A percentile compares a stretch with the other conserved stretches of the same genome.
These are phyloP conservation scores for Coffea eugenioides DNA, from an alignment of 257 asterid genomes.

Conservation along the genomic window DNA sequence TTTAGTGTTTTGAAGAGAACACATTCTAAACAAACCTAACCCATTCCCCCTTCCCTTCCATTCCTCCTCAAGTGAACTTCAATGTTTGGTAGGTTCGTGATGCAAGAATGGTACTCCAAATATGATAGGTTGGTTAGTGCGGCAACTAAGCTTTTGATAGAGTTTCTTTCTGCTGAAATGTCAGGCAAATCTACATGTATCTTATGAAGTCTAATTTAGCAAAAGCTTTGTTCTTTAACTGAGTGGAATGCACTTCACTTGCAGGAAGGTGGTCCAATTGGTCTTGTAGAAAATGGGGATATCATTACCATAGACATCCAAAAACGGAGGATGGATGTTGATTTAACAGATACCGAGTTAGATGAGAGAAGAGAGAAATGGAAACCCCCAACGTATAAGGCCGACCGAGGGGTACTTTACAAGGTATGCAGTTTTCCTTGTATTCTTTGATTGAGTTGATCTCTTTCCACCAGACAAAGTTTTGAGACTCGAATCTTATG, in stretches of 20 bases:
- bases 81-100: neutral
- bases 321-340: slow-evolving; percentile 68
- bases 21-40: neutral
- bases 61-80: neutral
- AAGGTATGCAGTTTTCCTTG: slow-evolving; percentile 45
- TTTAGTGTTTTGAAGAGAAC: neutral
- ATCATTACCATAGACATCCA: slow-evolving; percentile 64
- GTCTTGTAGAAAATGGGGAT: slow-evolving; percentile 77
- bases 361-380: slow-evolving; percentile 73
- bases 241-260: slow-evolving; percentile 8
- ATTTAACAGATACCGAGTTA: slow-evolving; percentile 60
- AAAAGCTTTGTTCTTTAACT: neutral
- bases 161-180: neutral
- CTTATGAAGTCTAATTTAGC: neutral
- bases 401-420: slow-evolving; percentile 79
- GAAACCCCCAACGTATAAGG: slow-evolving; percentile 71
- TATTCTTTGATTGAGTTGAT: neutral
- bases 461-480: neutral
- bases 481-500: neutral
- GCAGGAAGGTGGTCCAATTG: slow-evolving; percentile 98
- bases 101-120: neutral
- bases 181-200: neutral
- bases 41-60: neutral
- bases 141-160: neutral
- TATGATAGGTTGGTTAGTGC: too few relatives aligned